Base-by-base conservation (phyloP, 2,329 filamentous ascomycete species). In the Diatrype stigma region DNA sequence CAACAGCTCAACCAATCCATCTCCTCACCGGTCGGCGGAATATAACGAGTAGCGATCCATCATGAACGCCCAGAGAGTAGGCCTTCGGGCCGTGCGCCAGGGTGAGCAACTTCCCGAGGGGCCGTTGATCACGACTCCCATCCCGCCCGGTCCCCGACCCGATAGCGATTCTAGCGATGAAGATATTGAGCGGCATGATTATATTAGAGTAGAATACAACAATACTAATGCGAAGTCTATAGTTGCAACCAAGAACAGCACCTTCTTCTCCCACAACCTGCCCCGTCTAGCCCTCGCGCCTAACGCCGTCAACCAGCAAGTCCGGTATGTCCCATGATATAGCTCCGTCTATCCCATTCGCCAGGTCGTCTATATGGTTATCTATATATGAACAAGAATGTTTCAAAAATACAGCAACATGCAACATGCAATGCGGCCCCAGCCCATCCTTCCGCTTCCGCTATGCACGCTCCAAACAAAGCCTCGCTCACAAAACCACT, bases 11-110 rank as follows among this genome's bases (percentile, higher is more conserved):
- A 37, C 11, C 42, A 19, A 19, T 26, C 42, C 10, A 26, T 45
- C 8, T 44, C 23, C 14, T n/a, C 4, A 21, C 8, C 38, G 17
- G 19, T 19, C 8, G 38, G 22, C 16, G 17, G 12, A 19, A 2
- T 17, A 32, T 4, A 22, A 11, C 5, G 40, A 16, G 6, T 42
- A 16, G 7, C 10, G 22, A 6, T 44, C 12, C 64, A 69, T 60
- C 42, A 84, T 84, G 80, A 78, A 75, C 67, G 74, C 77, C 64
- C 77, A 80, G 63, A 72, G 80, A 72, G 73, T 81, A 63, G 80
- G 80, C 68, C 66, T 81, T 60, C 75, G 77, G 71, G 80, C 80
- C 67, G 69, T 82, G 67, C 79, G 79, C 68, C 76, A 79, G 78
- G 76, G 80, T 82, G 67, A 44, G 40, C n/a, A 16, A 42, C n/a